These are phyloP conservation scores for Blastocystis sp. DNA, from an alignment of 352 stramenopile genomes.

Conservation along the genomic window DNA sequence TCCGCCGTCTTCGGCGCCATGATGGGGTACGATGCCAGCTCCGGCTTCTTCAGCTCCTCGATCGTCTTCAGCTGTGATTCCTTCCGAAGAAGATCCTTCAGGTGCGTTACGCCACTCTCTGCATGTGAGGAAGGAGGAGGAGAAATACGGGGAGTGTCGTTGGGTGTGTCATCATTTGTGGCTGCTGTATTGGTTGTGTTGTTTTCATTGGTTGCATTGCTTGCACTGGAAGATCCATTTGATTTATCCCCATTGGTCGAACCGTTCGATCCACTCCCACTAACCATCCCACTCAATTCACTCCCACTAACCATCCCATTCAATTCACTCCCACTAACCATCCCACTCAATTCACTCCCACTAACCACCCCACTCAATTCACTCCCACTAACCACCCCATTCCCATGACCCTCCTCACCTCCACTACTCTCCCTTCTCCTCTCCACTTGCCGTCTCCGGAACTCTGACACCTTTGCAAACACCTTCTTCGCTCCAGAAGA, in stretches of 20 bases:
- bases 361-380: no score
- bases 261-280: no score
- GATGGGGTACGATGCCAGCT: slow-evolving; percentile 30
- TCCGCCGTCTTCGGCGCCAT: slow-evolving; percentile 11
- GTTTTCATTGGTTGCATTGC: no score
- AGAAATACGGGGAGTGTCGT: not conserved
- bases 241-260: no score
- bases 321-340: no score
- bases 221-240: no score
- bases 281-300: no score
- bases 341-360: no score
- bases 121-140: not conserved
- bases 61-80: slow-evolving; percentile 46
- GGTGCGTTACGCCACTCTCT: not conserved
- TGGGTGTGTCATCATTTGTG: no score
- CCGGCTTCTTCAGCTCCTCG: slow-evolving; percentile 35
- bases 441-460: not conserved
- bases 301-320: no score
- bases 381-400: no score
- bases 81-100: not conserved
- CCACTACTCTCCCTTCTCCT: not conserved
- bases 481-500: not conserved
- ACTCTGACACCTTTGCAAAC: not conserved
- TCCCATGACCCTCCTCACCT: not conserved
- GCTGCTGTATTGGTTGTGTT: no score